Percentiles rank a stretch among this genome's conserved stretches.
Conservation (phyloP, 1,284 basidiomycete genomes). For the Puccinia polysora region DNA sequence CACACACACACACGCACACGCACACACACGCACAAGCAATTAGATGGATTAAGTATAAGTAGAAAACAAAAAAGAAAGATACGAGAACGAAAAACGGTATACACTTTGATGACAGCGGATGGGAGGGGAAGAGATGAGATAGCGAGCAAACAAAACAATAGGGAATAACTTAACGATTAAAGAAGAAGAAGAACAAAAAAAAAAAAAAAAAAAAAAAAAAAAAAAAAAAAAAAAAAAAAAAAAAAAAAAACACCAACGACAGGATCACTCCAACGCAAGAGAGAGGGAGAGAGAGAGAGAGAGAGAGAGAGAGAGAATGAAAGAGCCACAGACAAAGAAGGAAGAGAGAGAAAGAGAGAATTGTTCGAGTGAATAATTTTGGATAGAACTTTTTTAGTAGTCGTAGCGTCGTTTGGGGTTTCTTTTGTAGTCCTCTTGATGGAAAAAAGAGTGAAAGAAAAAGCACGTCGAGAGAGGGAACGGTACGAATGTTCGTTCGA, state of each 20-base stretch:
- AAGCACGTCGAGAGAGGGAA: neutral
- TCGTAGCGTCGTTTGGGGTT: too few relatives aligned
- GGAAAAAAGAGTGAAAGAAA: neutral
- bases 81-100: too few relatives aligned
- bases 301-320: conserved; percentile 57
- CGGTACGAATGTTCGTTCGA: neutral
- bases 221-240: too few relatives aligned
- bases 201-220: neutral
- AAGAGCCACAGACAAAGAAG: conserved; percentile 40
- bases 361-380: neutral
- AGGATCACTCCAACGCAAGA: neutral
- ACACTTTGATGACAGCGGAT: too few relatives aligned
- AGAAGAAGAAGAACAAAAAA: neutral
- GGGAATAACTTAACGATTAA: neutral
- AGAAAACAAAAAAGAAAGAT: too few relatives aligned
- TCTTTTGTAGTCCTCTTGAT: too few relatives aligned
- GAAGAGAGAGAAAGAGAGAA: neutral
- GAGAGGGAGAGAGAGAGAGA: conserved; percentile 53
- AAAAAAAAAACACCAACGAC: neutral
- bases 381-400: too few relatives aligned
- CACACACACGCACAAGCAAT: too few relatives aligned
- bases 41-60: too few relatives aligned
- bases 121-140: neutral
- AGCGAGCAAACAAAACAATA: neutral
- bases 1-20: too few relatives aligned